Evolutionary conservation across 345 rosid species (phyloP).

Genomic region (Euclidium syriacum): DNA sequence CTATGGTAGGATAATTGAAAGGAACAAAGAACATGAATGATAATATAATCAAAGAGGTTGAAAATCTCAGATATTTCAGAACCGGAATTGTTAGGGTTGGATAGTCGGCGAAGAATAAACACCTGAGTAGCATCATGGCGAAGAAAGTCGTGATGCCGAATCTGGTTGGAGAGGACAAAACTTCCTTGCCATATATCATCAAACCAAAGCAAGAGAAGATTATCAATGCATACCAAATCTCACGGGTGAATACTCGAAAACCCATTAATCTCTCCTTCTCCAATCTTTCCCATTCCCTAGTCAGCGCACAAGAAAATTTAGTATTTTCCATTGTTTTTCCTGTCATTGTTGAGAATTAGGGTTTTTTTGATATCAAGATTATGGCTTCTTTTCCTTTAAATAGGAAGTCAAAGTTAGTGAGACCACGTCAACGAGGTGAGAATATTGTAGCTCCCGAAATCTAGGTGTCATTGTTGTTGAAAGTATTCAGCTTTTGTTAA

Average conservation of each 20-base stretch:
- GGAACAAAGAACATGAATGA: not conserved
- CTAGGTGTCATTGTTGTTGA: too few species aligned
- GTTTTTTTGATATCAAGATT: too few species aligned
- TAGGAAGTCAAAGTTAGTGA: too few species aligned
- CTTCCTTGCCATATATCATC: not conserved
- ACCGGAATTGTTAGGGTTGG: not conserved
- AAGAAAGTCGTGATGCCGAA: not conserved
- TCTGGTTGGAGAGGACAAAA: not conserved
- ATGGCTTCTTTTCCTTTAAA: too few species aligned
- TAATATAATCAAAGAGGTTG: not conserved
- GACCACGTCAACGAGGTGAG: too few species aligned
- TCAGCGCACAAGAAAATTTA: too few species aligned
- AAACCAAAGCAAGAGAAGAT: not conserved
- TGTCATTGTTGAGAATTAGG: too few species aligned
- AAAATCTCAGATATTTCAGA: not conserved
- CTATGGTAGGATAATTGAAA: not conserved
- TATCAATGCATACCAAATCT: not conserved
- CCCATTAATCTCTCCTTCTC: not conserved
- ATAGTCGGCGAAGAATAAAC: not conserved
- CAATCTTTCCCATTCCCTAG: not conserved
- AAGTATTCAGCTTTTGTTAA: too few species aligned
- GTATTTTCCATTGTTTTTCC: too few species aligned
- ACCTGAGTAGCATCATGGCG: not conserved
- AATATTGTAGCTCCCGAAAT: too few species aligned
- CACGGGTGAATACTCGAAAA: slow-evolving; percentile 8